Conservation (phyloP, 345 rosid species). For the Melaleuca alternifolia region DNA sequence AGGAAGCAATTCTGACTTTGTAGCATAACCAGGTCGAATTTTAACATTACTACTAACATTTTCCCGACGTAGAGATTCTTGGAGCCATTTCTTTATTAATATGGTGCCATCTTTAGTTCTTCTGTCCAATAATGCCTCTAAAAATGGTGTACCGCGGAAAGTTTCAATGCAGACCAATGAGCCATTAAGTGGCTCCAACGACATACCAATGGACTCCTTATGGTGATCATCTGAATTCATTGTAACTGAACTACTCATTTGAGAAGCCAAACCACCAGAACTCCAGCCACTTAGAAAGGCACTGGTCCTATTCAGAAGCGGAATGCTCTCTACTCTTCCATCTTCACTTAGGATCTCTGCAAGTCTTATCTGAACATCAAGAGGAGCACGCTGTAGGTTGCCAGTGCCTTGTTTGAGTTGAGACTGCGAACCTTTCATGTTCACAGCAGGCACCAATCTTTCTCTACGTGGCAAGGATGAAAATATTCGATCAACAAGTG, state of each 20-base stretch:
- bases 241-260: conserved; percentile 20
- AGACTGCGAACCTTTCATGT: conserved; percentile 33
- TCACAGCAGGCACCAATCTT: conserved; percentile 26
- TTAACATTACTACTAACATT: conserved; percentile 45
- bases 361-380: conserved; percentile 73
- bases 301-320: conserved; percentile 40
- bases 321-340: conserved; percentile 22
- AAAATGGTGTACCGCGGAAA: conserved; percentile 72
- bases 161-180: conserved; percentile 63
- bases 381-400: conserved; percentile 47
- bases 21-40: conserved; percentile 53
- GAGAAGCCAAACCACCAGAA: conserved; percentile 24
- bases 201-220: conserved; percentile 18
- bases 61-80: conserved; percentile 65
- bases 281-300: conserved; percentile 77
- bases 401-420: conserved; percentile 37
- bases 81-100: conserved; percentile 92
- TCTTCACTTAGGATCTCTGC: conserved; percentile 45
- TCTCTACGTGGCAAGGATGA: conserved; percentile 71
- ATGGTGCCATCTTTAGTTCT: conserved; percentile 76
- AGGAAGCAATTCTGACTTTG: conserved; percentile 55
- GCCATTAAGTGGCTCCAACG: conserved; percentile 42
- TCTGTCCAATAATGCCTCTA: conserved; percentile 85
- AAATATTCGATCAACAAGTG: conserved; percentile 78
- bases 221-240: conserved; percentile 11